Percentiles rank a stretch among this genome's conserved stretches.
phyloP scores from a whole-genome alignment of 768 basidiomycete species.

The Suillus fuscotomentosus region DNA sequence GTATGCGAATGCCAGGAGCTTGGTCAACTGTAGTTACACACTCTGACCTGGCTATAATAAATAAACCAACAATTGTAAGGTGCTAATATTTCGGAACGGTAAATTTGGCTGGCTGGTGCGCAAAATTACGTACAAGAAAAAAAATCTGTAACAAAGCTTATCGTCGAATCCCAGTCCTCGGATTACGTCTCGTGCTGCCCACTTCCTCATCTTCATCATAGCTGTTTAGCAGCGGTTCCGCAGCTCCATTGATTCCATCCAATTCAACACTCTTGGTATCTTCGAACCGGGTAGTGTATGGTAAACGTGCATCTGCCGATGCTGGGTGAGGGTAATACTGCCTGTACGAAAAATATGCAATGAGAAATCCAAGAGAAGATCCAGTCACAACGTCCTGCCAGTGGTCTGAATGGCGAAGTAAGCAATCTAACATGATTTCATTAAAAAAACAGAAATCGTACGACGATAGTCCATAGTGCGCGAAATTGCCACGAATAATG shows the following conservation, averaged over 20 bases:
- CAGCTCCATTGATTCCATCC: background rate
- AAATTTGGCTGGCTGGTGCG: background rate
- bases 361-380: conserved; percentile 64
- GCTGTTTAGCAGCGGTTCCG: background rate
- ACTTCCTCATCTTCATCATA: conserved; percentile 2
- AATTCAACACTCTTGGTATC: conserved; percentile 12
- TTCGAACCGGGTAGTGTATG: conserved; percentile 67
- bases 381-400: conserved; percentile 90
- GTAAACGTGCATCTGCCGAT: conserved; percentile 56
- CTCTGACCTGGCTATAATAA: background rate
- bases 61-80: too few relatives aligned
- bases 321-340: conserved; percentile 75
- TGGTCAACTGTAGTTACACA: background rate
- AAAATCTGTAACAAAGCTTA: background rate
- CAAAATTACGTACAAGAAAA: background rate
- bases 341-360: conserved; percentile 76
- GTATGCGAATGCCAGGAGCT: background rate
- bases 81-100: background rate
- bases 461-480: conserved; percentile 94
- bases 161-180: background rate
- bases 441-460: conserved; percentile 30
- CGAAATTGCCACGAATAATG: conserved; percentile 71
- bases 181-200: background rate
- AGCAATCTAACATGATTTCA: background rate
- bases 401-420: conserved; percentile 56